Evolutionary conservation across 2,329 filamentous ascomycete species (phyloP), one percentile per base, ranked within the genome.

Genomic region (Geosmithia putterillii): DNA sequence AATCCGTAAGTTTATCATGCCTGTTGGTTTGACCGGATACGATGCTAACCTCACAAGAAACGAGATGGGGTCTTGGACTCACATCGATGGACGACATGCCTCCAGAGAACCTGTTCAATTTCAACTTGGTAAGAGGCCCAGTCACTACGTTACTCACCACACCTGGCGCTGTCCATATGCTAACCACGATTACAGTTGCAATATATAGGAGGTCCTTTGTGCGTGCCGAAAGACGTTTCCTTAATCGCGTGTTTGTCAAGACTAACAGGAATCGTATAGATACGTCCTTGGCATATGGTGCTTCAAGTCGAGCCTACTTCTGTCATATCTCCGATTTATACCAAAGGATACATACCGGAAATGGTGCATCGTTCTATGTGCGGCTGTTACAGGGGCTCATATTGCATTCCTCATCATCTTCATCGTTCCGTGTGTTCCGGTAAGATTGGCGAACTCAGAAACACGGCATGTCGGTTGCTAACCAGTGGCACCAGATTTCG

Each of bases 231-330:
- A 3, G 4, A n/a, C 12, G 2, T 2, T 2, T 15, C 17, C 12
- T 21, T 15, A 7, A n/a, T 15, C 18, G 21, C 15, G 28, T 32
- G 17, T 18, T n/a, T 18, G 14, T 7, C 25, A 14, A 39, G 9
- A 5, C 40, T 40, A 9, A 47, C 10, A 43, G 22, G 42, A 4
- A 7, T n/a, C 7, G 7, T n/a, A 47, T 21, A 66, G 63, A 21
- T 68, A 67, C 43, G 60, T 66, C 18, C 47, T 54, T 10, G 60
- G 60, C 32, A 66, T 71, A 20, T 57, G 69, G 3, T 63, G 61
- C 2, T 72, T 72, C 52, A 71, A 71, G 44, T 53, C 70, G 18
- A 59, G 67, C 25, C 52, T 71, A 2, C 51, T 73, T 4, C 55
- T 67, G 2, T 64, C 65, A 1, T 66, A 69, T 17, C 54, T 70